Evolutionary conservation across 352 stramenopile genomes (phyloP).

Genomic region (Globisporangium rhizosaccharum): DNA sequence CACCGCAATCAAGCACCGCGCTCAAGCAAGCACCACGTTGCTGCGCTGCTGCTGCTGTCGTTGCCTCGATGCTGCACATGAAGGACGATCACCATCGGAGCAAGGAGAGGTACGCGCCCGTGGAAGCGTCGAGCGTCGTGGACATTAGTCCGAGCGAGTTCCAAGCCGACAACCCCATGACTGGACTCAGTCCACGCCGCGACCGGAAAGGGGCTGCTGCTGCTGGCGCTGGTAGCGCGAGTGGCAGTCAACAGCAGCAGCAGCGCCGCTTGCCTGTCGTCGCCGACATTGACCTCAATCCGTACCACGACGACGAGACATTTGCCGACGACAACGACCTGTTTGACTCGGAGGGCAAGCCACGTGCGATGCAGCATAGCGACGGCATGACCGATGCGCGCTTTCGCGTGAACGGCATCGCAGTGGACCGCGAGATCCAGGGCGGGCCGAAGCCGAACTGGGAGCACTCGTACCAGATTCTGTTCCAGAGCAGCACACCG

Average conservation of each 20-base stretch:
- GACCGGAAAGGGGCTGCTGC: conserved; percentile 16
- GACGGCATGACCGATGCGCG: conserved; percentile 31
- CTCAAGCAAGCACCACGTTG: too few relatives aligned
- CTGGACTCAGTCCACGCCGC: conserved; percentile 28
- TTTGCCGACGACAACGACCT: conserved; percentile 19
- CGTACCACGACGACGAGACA: conserved; percentile 15
- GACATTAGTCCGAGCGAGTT: conserved; percentile 39
- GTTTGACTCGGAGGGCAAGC: conserved; percentile 36
- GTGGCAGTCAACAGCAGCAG: conserved; percentile 6
- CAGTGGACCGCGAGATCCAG: conserved; percentile 64
- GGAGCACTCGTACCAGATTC: conserved; percentile 64
- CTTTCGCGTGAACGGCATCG: conserved; percentile 73
- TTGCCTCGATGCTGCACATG: conserved; percentile 27
- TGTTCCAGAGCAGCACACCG: conserved; percentile 70
- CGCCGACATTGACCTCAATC: conserved; percentile 17
- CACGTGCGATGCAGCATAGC: conserved; percentile 18
- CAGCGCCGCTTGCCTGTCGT: conserved; percentile 10
- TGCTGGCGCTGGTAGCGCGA: not conserved
- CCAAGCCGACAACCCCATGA: conserved; percentile 19
- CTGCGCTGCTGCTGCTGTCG: too few relatives aligned
- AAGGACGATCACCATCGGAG: conserved; percentile 35
- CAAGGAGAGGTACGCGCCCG: conserved; percentile 31
- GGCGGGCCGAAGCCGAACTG: conserved; percentile 60
- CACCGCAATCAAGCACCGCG: too few relatives aligned
- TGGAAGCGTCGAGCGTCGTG: conserved; percentile 34